Conservation (phyloP, 139 green algal species). For the Chlorella ohadii region DNA sequence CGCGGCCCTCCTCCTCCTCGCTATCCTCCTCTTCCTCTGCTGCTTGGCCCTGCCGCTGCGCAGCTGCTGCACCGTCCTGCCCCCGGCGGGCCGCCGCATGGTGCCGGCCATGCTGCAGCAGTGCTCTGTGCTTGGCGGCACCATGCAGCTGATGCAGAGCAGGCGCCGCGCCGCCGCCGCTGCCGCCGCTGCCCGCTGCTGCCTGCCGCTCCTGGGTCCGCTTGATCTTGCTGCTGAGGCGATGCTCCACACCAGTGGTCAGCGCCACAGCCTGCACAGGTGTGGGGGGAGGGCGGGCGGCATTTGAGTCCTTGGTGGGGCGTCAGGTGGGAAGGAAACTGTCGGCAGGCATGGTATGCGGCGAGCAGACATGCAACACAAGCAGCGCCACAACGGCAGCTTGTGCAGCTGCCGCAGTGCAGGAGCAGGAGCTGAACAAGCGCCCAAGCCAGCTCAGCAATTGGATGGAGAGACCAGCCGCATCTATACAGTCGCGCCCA, state of each 20-base stretch:
- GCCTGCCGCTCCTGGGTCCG: not conserved
- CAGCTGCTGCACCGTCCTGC: not conserved
- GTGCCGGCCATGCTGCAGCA: not conserved
- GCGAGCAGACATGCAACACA: too few relatives aligned
- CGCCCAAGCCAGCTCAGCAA: too few relatives aligned
- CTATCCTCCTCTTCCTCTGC: not conserved
- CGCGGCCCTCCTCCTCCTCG: slow-evolving; percentile 18
- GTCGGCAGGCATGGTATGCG: too few relatives aligned
- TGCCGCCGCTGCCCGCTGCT: not conserved
- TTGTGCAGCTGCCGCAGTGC: too few relatives aligned
- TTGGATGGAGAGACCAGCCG: too few relatives aligned
- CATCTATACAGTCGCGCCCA: too few relatives aligned
- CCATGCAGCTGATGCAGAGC: not conserved
- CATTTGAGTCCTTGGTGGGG: too few relatives aligned
- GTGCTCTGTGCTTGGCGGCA: not conserved
- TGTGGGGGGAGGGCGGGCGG: not conserved
- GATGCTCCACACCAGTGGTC: slow-evolving; percentile 26
- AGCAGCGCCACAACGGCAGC: too few relatives aligned
- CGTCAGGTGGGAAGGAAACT: too few relatives aligned
- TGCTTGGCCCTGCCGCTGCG: not conserved
- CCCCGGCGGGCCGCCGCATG: not conserved
- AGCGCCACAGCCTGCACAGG: slow-evolving; percentile 6
- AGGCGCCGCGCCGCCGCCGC: not conserved
- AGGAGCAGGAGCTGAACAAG: too few relatives aligned
- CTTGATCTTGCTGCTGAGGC: slow-evolving; percentile 21